Base-by-base conservation (phyloP, 2,329 filamentous ascomycete species). In the Exophiala sp. region DNA sequence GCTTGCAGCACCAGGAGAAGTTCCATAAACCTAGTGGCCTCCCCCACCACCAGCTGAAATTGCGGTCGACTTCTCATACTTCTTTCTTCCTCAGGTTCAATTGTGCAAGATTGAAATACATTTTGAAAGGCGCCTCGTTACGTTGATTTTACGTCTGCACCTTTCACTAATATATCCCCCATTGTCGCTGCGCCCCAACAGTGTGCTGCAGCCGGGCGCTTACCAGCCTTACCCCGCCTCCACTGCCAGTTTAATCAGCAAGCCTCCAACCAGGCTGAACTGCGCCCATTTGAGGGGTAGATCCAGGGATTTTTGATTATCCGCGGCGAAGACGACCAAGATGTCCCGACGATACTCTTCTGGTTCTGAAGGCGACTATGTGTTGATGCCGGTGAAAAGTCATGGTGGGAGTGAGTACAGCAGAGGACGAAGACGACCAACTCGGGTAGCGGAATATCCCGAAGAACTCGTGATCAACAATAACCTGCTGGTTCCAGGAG, bases 361-460 rank as follows among this genome's bases (percentile, higher is more conserved):
- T 24, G 52, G 40, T 35, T 57, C 52, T 20, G 60, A 57, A 47
- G 50, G 32, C 38, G 58, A 55, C 21, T 62, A 58, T 52, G 50
- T 58, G 43, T 56, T 55, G 36, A 62, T 58, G 60, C 52, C 58
- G 16, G 57, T 60, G 44, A 50, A 52, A 44, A 57, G 54, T 40
- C 36, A 46, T 29, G 52, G 38, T 9, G 50, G 46, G 7, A 61
- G 50, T 35, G 53, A 61, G 21, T 55, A 54, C 49, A 52, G 56
- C 35, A 46, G 57, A 43, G 52, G 50, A 43, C 54, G 54, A n/a
- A 53, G 57, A 29, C 10, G 41, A 14, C 20, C 41, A 32, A 12
- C 18, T 12, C 18, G 41, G 32, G 41, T 24, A n/a, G 41, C 29
- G 18, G 41, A 49, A 2, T 43, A 45, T 14, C 46, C 50, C 29